Conservation (phyloP, 2,329 filamentous ascomycete species). For the Raffaelea deltoideospora region DNA sequence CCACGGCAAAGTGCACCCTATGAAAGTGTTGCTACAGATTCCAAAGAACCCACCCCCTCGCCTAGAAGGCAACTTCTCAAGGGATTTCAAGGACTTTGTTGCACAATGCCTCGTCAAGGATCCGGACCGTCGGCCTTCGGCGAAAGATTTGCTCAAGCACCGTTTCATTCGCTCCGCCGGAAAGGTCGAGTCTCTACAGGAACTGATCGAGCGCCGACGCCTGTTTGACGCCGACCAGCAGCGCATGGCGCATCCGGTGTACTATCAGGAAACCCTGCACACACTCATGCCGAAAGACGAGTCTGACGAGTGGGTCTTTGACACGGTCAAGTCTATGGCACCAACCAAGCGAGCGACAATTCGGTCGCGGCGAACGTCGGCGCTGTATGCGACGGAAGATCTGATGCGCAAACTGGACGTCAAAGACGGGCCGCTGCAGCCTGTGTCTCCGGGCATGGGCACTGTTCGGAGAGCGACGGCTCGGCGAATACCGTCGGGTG, state of each 20-base stretch:
- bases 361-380: slow-evolving; percentile 39
- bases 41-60: slow-evolving; percentile 76
- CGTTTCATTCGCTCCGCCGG: slow-evolving; percentile 78
- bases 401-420: slow-evolving; percentile 44
- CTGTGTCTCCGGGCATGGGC: slow-evolving; percentile 33
- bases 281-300: slow-evolving; percentile 52
- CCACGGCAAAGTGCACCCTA: slow-evolving; percentile 70
- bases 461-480: slow-evolving; percentile 48
- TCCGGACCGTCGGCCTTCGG: slow-evolving; percentile 66
- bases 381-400: slow-evolving; percentile 43
- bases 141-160: slow-evolving; percentile 76
- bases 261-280: slow-evolving; percentile 85
- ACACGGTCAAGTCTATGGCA: slow-evolving; percentile 68
- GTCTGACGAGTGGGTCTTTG: slow-evolving; percentile 86
- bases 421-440: slow-evolving; percentile 43
- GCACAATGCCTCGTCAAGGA: slow-evolving; percentile 85
- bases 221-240: slow-evolving; percentile 64
- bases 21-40: slow-evolving; percentile 87
- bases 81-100: slow-evolving; percentile 89
- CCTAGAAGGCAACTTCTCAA: slow-evolving; percentile 74
- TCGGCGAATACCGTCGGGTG: slow-evolving; percentile 28
- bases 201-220: slow-evolving; percentile 70
- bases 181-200: slow-evolving; percentile 75
- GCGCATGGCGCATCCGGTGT: slow-evolving; percentile 56
- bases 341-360: slow-evolving; percentile 35